Conservation (phyloP, 2,329 filamentous ascomycete genomes). For the Aspergillus calidoustus region DNA sequence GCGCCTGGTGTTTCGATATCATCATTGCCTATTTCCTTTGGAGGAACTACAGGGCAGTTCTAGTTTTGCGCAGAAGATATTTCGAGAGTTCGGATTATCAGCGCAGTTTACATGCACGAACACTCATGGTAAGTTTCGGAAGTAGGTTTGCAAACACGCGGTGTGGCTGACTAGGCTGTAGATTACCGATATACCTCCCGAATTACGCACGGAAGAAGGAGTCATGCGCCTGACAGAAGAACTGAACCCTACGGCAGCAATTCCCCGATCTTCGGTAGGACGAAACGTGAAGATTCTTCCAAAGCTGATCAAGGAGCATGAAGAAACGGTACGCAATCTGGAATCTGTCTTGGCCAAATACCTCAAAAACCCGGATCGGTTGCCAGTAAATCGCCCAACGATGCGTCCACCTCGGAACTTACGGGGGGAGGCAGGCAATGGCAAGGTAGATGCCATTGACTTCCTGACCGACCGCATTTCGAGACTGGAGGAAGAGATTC, state of each 20-base stretch:
- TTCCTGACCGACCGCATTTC: slow-evolving; percentile 87
- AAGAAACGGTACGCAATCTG: slow-evolving; percentile 76
- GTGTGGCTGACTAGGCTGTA: slow-evolving; percentile 36
- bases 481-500: slow-evolving; percentile 80
- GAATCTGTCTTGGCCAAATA: slow-evolving; percentile 88
- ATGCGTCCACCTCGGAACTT: slow-evolving; percentile 84
- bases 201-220: slow-evolving; percentile 81
- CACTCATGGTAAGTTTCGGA: slow-evolving; percentile 55
- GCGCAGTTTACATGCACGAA: slow-evolving; percentile 76
- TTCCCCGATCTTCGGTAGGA: slow-evolving; percentile 80
- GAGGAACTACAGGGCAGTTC: slow-evolving; percentile 82
- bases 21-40: slow-evolving; percentile 81
- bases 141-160: not conserved
- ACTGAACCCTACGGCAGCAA: slow-evolving; percentile 75
- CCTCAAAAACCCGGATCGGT: slow-evolving; percentile 79
- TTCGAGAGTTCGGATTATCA: slow-evolving; percentile 89
- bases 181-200: slow-evolving; percentile 82
- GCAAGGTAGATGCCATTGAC: slow-evolving; percentile 91
- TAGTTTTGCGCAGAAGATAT: slow-evolving; percentile 73
- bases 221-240: slow-evolving; percentile 81
- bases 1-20: slow-evolving; percentile 70
- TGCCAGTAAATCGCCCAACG: slow-evolving; percentile 76
- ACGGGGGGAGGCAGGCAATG: slow-evolving; percentile 65
- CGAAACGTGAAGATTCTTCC: slow-evolving; percentile 92
- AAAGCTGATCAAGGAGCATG: slow-evolving; percentile 81